Conservation (phyloP, 768 basidiomycete genomes). For the Crucibulum laeve region DNA sequence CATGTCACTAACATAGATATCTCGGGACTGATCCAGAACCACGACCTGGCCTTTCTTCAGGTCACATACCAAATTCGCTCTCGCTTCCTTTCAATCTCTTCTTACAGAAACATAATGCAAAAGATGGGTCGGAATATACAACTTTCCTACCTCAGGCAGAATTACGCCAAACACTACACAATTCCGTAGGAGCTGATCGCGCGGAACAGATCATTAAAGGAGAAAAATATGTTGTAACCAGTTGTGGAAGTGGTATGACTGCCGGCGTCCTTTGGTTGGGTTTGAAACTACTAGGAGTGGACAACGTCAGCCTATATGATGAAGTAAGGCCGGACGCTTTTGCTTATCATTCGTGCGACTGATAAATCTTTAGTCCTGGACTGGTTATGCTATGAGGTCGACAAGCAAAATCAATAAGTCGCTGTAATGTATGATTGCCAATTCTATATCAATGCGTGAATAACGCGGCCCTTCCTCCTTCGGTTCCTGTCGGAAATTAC, state of each 20-base stretch:
- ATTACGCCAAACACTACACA: slow-evolving; percentile 54
- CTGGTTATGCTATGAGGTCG: slow-evolving; percentile 79
- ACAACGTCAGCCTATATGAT: slow-evolving; percentile 77
- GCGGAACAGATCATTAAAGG: slow-evolving; percentile 58
- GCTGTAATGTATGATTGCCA: slow-evolving; percentile 1
- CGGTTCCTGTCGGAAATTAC: slow-evolving; percentile 4
- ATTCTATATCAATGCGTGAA: background rate
- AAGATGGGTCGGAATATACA: slow-evolving; percentile 46
- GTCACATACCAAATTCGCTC: slow-evolving; percentile 87
- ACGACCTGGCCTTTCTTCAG: slow-evolving; percentile 79
- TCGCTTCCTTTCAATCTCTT: slow-evolving; percentile 83
- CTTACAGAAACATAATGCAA: slow-evolving; percentile 39
- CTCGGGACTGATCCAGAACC: slow-evolving; percentile 85
- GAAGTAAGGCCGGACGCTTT: slow-evolving; percentile 70
- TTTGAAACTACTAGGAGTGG: slow-evolving; percentile 64
- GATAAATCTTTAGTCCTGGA: slow-evolving; percentile 73
- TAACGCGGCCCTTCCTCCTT: background rate
- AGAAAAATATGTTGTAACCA: slow-evolving; percentile 59
- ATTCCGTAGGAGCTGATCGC: slow-evolving; percentile 57
- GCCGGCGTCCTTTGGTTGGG: slow-evolving; percentile 92
- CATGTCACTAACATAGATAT: slow-evolving; percentile 44
- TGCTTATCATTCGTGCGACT: slow-evolving; percentile 1
- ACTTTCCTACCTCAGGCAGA: slow-evolving; percentile 55
- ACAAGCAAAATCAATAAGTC: slow-evolving; percentile 70
- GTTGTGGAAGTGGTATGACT: slow-evolving; percentile 98